These are phyloP conservation scores for Senna siamea DNA, from an alignment of 306 rosid genomes.

Conservation along the genomic window DNA sequence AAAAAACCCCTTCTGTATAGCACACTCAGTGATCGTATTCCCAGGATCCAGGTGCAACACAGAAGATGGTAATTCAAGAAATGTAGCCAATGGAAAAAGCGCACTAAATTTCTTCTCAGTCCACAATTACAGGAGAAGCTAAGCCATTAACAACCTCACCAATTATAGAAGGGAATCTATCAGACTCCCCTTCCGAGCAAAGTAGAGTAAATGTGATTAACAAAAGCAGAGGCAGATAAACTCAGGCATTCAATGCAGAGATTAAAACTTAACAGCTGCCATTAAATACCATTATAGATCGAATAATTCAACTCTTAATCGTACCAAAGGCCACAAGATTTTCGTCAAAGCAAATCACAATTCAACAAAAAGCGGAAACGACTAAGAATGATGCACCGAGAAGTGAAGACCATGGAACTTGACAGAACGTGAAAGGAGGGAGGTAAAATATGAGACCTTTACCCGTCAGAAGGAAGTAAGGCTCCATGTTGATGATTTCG, in stretches of 20 bases:
- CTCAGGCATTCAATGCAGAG: slow-evolving; percentile 14
- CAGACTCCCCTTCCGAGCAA: slow-evolving; percentile 29
- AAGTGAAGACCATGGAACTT: slow-evolving; percentile 1
- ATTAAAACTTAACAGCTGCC: not conserved
- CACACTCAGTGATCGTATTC: slow-evolving; percentile 18
- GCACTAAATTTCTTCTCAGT: not conserved
- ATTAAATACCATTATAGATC: slow-evolving; percentile 35
- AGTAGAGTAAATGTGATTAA: slow-evolving; percentile 28
- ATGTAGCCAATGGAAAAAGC: not conserved
- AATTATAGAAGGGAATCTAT: slow-evolving; percentile 22
- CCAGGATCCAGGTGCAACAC: not conserved
- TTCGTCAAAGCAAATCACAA: slow-evolving; percentile 20
- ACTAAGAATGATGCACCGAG: slow-evolving; percentile 23
- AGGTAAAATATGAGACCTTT: slow-evolving; percentile 10
- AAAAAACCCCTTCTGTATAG: not conserved
- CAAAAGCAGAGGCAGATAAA: not conserved
- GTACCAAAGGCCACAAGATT: not conserved
- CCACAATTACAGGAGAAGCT: slow-evolving; percentile 10
- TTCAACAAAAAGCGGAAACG: slow-evolving; percentile 37
- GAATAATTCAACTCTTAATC: slow-evolving; percentile 17
- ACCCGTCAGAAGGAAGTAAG: slow-evolving; percentile 30
- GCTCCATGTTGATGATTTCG: slow-evolving; percentile 14
- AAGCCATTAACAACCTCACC: slow-evolving; percentile 1
- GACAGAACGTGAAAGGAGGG: slow-evolving; percentile 35
- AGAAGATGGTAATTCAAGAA: slow-evolving; percentile 20